Evolutionary conservation across 768 basidiomycete species (phyloP).

Genomic region (Udeniomyces megalosporus): DNA sequence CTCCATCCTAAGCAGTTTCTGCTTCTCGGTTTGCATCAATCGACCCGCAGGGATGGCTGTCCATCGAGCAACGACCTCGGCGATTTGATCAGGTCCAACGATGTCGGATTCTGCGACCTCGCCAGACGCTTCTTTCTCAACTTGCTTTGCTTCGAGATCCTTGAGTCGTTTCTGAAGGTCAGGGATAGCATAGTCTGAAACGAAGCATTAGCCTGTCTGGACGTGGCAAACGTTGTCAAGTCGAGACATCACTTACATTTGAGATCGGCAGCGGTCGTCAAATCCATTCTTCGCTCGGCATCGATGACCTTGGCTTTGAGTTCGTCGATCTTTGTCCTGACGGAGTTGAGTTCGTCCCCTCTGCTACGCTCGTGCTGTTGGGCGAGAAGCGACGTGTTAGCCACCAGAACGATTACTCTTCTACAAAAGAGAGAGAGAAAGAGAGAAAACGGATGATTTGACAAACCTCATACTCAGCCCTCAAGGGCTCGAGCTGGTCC

Average conservation of each 20-base stretch:
- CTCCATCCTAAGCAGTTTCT: constrained; percentile 29
- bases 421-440: too few relatives aligned
- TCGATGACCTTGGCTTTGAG: constrained; percentile 50
- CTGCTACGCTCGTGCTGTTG: not conserved
- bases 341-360: constrained; percentile 49
- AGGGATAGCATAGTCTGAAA: constrained; percentile 80
- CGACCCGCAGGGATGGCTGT: constrained; percentile 63
- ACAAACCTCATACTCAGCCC: constrained; percentile 59
- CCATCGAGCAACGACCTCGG: constrained; percentile 86
- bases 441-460: too few relatives aligned
- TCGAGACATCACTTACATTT: too few relatives aligned
- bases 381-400: not conserved
- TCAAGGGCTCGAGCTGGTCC: constrained; percentile 64
- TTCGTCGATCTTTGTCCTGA: constrained; percentile 72
- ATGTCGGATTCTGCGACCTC: constrained; percentile 37
- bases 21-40: constrained; percentile 1
- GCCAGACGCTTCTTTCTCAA: constrained; percentile 41
- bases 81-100: constrained; percentile 78
- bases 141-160: constrained; percentile 48
- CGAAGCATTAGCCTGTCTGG: too few relatives aligned
- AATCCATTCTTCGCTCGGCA: constrained; percentile 31
- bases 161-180: constrained; percentile 47
- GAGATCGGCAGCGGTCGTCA: constrained; percentile 24
- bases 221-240: too few relatives aligned
- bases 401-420: too few relatives aligned